Base-by-base conservation (phyloP, 2,329 filamentous ascomycete species). In the Tolypocladium cylindrosporum region DNA sequence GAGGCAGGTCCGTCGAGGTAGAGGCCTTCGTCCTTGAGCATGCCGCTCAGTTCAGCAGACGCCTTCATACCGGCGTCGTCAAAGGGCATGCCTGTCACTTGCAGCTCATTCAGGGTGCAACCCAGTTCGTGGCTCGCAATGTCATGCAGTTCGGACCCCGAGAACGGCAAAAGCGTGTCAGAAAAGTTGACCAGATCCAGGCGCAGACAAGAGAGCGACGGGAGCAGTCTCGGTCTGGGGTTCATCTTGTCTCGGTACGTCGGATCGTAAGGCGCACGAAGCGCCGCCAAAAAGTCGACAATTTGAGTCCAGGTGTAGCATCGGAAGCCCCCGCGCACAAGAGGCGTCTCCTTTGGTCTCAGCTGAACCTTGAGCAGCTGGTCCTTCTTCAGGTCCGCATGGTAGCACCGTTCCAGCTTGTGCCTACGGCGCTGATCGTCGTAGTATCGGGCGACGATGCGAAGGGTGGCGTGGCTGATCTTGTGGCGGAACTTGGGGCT, bases 141-240 rank as follows among this genome's bases (percentile, higher is more conserved):
- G 54, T 80, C 75, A 63, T 83, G 80, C 19, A 83, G 70, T 52
- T 78, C 76, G 4, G 72, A 67, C 1, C 75, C 77, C 1, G 78
- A 75, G 57, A 72, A 76, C 2, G 74, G 73, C 40, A 81, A 66
- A 36, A 77, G 70, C 2, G 75, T 69, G 41, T 78, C 74, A 2
- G 75, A 74, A 53, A 82, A 83, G 61, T 82, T 83, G 63, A 83
- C 78, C 21, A 83, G 73, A 59, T 83, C 80, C 40, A 83, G 73
- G 41, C 80, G 77, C 45, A 83, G 67, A 21, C 71, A 72, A 34
- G 73, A 69, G 4, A 83, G 70, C 19, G 69, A 74, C 1, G 80
- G 80, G 0, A 83, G 64, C 13, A 83, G 73, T 41, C 75, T 71
- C 21, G 77, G 77, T 16, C 71, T 62, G 11, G 69, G 68, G 13